phyloP scores from a whole-genome alignment of 306 rosid species.

The Glycine tomentella region DNA sequence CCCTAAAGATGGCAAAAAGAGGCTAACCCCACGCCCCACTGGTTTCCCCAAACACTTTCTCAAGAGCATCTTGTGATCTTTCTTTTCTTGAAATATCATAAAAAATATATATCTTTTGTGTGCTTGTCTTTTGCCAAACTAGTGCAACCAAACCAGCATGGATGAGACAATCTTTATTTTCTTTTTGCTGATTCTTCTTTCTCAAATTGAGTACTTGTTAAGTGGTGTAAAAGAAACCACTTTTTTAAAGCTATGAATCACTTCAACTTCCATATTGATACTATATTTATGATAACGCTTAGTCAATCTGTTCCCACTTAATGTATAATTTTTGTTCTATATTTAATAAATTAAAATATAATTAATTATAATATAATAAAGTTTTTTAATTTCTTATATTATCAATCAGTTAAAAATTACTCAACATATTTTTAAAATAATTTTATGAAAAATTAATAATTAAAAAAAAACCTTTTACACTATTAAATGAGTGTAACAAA shows the following conservation, averaged over 20 bases:
- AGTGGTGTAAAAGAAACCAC: neutral
- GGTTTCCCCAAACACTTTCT: neutral
- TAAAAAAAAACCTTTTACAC: neutral
- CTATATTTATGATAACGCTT: neutral
- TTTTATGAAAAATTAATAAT: neutral
- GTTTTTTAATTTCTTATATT: neutral
- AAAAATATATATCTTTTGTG: too few species aligned
- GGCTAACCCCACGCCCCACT: neutral
- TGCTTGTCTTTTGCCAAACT: neutral
- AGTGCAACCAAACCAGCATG: neutral
- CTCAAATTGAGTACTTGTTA: neutral
- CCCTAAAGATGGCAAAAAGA: neutral
- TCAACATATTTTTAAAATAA: neutral
- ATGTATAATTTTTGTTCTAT: neutral
- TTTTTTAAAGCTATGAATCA: neutral
- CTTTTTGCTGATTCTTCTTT: neutral
- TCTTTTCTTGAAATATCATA: neutral
- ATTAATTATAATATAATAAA: neutral
- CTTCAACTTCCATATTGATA: neutral
- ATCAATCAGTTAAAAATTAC: neutral
- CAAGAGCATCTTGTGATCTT: neutral
- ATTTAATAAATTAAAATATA: neutral
- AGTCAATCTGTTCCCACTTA: neutral
- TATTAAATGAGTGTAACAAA: too few species aligned
- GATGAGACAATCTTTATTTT: conserved; percentile 3